Base-by-base conservation (phyloP, 108 stramenopile genomes). In the Cylindrotheca fusiformis region DNA sequence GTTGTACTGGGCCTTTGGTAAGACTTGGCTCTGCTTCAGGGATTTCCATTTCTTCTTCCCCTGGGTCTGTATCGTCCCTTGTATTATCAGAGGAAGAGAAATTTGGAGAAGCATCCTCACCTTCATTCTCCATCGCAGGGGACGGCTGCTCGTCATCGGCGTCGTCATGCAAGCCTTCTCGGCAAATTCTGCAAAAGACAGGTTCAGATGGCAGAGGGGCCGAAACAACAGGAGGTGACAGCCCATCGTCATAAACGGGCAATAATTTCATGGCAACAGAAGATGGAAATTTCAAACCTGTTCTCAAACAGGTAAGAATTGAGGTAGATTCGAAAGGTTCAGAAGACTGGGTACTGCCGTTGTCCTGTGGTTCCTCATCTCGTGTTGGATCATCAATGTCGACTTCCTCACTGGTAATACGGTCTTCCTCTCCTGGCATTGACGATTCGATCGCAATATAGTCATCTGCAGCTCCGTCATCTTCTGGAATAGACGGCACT, bases 111-210 rank as follows among this genome's bases (percentile, higher is more conserved):
- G 29, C 55, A 4, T 24, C 48, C 5, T 33, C 71, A 1, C 51
- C 70, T 48, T 44, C 66, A 54, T 60, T 62, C 32, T 59, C 63
- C 46, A 32, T 63, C 5, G 68, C 58, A 24, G 60, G 45, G 28
- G 69, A 58, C 17, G 71, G 56, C 51, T 73, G 68, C 24, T 76
- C 73, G 52, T 75, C 78, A 30, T 71, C 75, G 48, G 68, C 65
- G 45, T 70, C 72, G 21, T 94, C 93, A 56, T 94, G 93, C 24
- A 94, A 70, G 18, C 93, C 93, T 71, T 94, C 93, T 3, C 93
- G 79, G 63, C 93, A 94, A 48, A 94, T 94, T 22, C 93, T 67
- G 65, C 93, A 94, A 68, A 94, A 90, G n/a, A 94, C 89, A 5
- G 85, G 81, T 63, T 85, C 74, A 48, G 71, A 63, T 27, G 80